A percentile compares a stretch with the other conserved stretches of the same genome.
phyloP scores from a whole-genome alignment of 805 yeast genomes.

The Pichia kluyveri region DNA sequence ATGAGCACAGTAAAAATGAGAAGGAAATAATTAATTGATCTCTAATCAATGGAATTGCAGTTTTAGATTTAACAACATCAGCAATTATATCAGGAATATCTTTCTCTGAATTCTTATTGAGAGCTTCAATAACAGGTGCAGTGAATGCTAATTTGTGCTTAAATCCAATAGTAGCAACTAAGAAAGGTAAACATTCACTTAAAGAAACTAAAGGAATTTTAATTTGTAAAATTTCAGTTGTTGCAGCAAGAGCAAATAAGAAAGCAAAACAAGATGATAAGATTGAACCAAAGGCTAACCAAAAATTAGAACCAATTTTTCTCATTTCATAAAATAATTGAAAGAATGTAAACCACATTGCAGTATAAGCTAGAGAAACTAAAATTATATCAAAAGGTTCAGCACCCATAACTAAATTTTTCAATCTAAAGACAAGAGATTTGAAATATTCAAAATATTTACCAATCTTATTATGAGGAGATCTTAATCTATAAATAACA shows the following conservation, averaged over 20 bases:
- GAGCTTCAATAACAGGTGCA: conserved; percentile 40
- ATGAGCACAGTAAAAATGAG: conserved; percentile 59
- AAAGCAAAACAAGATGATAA: conserved; percentile 78
- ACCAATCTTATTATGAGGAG: conserved; percentile 40
- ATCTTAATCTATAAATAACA: conserved; percentile 50
- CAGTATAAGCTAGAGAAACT: conserved; percentile 71
- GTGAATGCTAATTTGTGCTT: conserved; percentile 76
- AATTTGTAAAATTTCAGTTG: conserved; percentile 45
- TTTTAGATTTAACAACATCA: conserved; percentile 23
- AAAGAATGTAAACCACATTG: conserved; percentile 78
- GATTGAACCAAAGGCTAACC: conserved; percentile 77
- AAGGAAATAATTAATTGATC: conserved; percentile 68
- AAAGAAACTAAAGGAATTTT: conserved; percentile 65
- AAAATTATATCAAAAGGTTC: conserved; percentile 79
- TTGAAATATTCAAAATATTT: conserved; percentile 46
- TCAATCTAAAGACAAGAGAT: conserved; percentile 31
- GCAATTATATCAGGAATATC: conserved; percentile 27
- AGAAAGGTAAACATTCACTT: conserved; percentile 88
- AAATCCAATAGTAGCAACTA: conserved; percentile 88
- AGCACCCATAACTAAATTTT: conserved; percentile 52
- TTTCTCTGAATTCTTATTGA: conserved; percentile 19
- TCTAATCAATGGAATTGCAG: conserved; percentile 50
- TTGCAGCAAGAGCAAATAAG: conserved; percentile 61
- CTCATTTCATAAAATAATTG: conserved; percentile 71
- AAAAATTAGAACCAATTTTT: conserved; percentile 71